Evolutionary conservation across 208 protist species (phyloP).

Genomic region (Leishmania braziliensis): DNA sequence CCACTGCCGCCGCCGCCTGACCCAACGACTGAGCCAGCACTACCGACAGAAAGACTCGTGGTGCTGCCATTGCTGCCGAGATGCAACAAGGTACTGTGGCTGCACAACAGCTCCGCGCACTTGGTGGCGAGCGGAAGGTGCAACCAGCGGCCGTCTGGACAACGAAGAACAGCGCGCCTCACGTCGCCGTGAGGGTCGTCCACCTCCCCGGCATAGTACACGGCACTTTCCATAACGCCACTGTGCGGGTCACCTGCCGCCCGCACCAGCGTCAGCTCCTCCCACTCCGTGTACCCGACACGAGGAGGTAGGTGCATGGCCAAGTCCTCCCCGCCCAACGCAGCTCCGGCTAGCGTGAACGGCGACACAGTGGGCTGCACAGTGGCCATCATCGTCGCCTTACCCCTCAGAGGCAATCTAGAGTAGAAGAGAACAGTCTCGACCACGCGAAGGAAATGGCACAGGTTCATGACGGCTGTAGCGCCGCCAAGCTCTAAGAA

Average conservation of each 20-base stretch:
- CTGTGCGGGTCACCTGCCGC: neutral
- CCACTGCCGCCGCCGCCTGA: slow-evolving; percentile 16
- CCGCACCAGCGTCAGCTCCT: slow-evolving; percentile 41
- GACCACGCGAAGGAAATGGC: slow-evolving; percentile 52
- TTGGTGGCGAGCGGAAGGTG: slow-evolving; percentile 74
- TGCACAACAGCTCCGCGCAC: slow-evolving; percentile 62
- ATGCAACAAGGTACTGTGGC: slow-evolving; percentile 55
- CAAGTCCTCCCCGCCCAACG: slow-evolving; percentile 3
- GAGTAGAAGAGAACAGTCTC: slow-evolving; percentile 84
- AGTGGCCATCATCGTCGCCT: neutral
- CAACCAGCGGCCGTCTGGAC: slow-evolving; percentile 77
- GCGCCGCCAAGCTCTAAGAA: slow-evolving; percentile 40
- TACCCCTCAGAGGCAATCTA: slow-evolving; percentile 4
- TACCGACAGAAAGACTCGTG: slow-evolving; percentile 10
- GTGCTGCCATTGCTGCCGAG: slow-evolving; percentile 45
- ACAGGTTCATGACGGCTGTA: slow-evolving; percentile 51
- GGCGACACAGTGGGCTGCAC: slow-evolving; percentile 2
- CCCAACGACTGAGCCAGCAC: slow-evolving; percentile 10
- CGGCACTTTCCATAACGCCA: neutral
- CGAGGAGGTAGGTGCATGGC: slow-evolving; percentile 4
- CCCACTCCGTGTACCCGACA: slow-evolving; percentile 56
- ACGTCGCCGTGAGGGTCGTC: slow-evolving; percentile 31
- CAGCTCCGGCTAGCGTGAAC: neutral
- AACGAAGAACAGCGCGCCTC: slow-evolving; percentile 32
- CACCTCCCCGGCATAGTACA: slow-evolving; percentile 20